Evolutionary conservation across 2,329 filamentous ascomycete genomes (phyloP).

Genomic region (Amesomyces nigricolor): DNA sequence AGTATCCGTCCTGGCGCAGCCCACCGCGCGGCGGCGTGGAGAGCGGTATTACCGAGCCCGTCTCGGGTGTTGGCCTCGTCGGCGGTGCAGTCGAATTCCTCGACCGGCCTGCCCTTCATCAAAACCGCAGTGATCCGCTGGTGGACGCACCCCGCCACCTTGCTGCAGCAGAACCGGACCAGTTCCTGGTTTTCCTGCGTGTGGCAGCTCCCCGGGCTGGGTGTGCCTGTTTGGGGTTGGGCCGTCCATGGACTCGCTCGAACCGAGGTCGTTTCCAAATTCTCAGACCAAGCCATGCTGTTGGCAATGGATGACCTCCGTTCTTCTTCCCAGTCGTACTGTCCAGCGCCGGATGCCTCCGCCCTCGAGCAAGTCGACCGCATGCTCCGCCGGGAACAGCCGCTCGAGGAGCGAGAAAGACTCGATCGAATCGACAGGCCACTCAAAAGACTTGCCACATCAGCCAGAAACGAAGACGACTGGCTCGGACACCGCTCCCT

Average conservation of each 20-base stretch:
- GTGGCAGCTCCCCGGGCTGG: not conserved
- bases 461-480: conserved; percentile 16
- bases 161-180: conserved; percentile 14
- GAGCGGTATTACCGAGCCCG: conserved; percentile 14
- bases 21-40: conserved; percentile 17
- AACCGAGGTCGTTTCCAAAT: not conserved
- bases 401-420: conserved; percentile 9
- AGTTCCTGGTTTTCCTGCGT: conserved; percentile 17
- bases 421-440: conserved; percentile 15
- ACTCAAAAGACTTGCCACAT: conserved; percentile 11
- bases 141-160: conserved; percentile 15
- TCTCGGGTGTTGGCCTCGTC: conserved; percentile 12
- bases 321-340: not conserved
- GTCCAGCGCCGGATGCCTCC: not conserved
- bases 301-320: not conserved
- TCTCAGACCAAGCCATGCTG: not conserved
- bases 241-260: not conserved
- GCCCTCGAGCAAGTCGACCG: not conserved
- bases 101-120: conserved; percentile 9
- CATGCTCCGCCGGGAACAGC: not conserved
- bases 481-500: conserved; percentile 13
- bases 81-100: conserved; percentile 9
- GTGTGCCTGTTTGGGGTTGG: not conserved
- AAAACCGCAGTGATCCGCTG: conserved; percentile 14
- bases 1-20: conserved; percentile 10